Percentiles rank a stretch among this genome's conserved stretches.
phyloP scores from a whole-genome alignment of 208 protist species.

The Willaertia magna region DNA sequence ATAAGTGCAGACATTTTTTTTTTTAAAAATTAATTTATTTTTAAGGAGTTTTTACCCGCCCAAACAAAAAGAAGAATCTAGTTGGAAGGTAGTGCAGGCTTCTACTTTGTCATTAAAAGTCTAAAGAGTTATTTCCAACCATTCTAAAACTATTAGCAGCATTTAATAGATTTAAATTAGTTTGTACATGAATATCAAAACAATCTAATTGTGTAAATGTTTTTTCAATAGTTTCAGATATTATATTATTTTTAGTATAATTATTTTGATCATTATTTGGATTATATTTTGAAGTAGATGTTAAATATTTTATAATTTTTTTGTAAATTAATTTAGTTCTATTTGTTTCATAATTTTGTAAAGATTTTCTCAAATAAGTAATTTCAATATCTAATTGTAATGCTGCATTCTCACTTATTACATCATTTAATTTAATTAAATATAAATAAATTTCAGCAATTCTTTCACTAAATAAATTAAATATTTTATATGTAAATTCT shows the following conservation, averaged over 20 bases:
- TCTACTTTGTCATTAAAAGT: no score
- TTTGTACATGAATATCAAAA: not conserved
- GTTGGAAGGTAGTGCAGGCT: no score
- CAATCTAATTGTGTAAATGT: not conserved
- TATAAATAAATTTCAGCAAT: not conserved
- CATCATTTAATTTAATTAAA: not conserved
- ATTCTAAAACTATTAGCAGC: not conserved
- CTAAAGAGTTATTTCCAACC: no score
- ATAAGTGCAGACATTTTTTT: no score
- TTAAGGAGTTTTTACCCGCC: no score
- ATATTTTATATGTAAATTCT: not conserved
- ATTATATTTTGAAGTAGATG: not conserved
- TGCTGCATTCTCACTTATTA: not conserved
- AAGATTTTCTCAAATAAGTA: not conserved
- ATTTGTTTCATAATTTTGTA: not conserved
- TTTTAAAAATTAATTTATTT: no score
- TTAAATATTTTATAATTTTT: not conserved
- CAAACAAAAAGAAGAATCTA: no score
- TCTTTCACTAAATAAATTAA: not conserved
- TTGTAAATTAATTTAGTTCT: not conserved
- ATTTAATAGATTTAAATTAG: not conserved
- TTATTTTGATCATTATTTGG: not conserved
- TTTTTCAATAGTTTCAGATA: not conserved
- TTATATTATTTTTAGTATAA: not conserved
- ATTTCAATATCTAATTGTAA: conserved; percentile 2